Evolutionary conservation across 352 stramenopile species (phyloP), one percentile per base, ranked within the genome.

Genomic region (Globisporangium apiculatum): DNA sequence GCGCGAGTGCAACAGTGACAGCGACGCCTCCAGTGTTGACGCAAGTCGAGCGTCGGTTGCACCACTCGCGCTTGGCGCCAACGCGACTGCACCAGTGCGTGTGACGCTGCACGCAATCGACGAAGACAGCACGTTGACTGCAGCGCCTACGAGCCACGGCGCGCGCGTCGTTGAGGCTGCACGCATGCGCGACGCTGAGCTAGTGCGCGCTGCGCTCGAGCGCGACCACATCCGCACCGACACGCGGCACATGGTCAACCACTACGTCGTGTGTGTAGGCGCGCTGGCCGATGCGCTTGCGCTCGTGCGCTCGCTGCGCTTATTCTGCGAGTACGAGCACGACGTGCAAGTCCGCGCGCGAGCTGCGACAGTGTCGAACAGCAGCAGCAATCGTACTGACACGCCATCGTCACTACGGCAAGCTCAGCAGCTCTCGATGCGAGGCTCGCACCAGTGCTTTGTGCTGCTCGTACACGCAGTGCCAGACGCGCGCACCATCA

Each of bases 231-330:
- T 54, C 55, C 62, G 62, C 46, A 52, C 54, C 14, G 46, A 72
- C 14, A 52, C 61, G 17, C 65, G 61, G 36, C 57, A 63, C 9
- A 51, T 61, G 18, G 60, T 55, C 3, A 49, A 51, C 15, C 71
- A 80, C 54, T 77, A 68, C 40, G 61, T 77, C 11, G 68, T 73
- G 48, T 80, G 47, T 43, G 51, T 51, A 0, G 60, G 51, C 10
- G 9, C n/a, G 6, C 17, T 70, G 11, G 17, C 8, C 5, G 62
- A 68, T 15, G 48, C 51, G 8, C 46, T 68, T 9, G n/a, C 24
- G 7, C 41, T 68, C 8, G 51, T 68, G 10, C 38, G 49, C 1
- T 61, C 50, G 17, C 57, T 68, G 52, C 47, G 57, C 4, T 40
- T 8, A 2, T 68, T 61, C 3, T 51, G 53, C 24, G 57, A 61